A percentile compares a stretch with the other conserved stretches of the same genome.
phyloP scores from a whole-genome alignment of 768 basidiomycete genomes.

The Vishniacozyma victoriae region DNA sequence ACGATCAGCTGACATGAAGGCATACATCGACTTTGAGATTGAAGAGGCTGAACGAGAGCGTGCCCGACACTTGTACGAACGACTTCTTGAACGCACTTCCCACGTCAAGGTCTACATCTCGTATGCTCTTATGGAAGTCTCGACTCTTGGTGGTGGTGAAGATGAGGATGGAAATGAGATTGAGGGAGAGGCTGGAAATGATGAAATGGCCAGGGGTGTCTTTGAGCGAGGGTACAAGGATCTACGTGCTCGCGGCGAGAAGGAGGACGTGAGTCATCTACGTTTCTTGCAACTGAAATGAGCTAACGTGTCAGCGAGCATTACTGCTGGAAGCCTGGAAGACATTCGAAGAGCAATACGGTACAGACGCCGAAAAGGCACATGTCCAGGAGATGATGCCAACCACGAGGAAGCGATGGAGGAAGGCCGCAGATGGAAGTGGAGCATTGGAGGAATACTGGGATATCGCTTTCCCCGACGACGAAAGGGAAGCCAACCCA shows the following conservation, averaged over 20 bases:
- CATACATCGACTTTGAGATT: constrained; percentile 93
- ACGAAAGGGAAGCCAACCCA: constrained; percentile 87
- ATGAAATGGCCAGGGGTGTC: constrained; percentile 63
- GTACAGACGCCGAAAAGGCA: constrained; percentile 63
- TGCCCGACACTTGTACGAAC: constrained; percentile 79
- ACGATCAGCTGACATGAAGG: constrained; percentile 69
- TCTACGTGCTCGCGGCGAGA: constrained; percentile 70
- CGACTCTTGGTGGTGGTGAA: constrained; percentile 50
- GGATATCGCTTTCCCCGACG: constrained; percentile 93
- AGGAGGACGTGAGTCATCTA: constrained; percentile 66
- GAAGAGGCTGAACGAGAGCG: constrained; percentile 86
- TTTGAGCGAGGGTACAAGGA: constrained; percentile 85
- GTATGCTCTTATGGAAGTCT: constrained; percentile 86
- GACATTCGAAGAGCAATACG: constrained; percentile 76
- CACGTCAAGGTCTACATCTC: constrained; percentile 98
- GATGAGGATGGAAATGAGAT: constrained; percentile 50
- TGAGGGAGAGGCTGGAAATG: constrained; percentile 64
- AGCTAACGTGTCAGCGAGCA: constrained; percentile 60
- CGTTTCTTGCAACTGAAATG: neutral
- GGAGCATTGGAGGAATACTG: constrained; percentile 79
- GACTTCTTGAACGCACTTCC: constrained; percentile 73
- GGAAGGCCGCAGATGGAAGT: constrained; percentile 78
- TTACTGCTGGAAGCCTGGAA: constrained; percentile 93
- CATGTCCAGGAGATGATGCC: constrained; percentile 93
- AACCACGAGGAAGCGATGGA: constrained; percentile 73